A percentile compares a stretch with the other conserved stretches of the same genome.
Conservation (phyloP, 768 basidiomycete genomes). For the Mycena floridula region DNA sequence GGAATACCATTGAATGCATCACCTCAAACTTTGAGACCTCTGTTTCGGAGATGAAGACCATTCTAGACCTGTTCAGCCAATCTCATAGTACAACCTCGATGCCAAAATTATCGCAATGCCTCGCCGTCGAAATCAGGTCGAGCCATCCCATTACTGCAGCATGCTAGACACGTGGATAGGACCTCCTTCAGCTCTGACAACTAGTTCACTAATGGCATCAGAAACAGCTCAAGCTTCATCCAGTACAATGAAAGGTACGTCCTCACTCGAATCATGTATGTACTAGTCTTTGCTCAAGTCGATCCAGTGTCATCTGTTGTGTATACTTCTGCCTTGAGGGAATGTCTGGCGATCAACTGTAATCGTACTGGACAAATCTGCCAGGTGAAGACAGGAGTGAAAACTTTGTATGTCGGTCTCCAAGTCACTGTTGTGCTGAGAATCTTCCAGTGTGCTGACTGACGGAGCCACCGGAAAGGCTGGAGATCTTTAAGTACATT, state of each 20-base stretch:
- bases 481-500: conserved; percentile 80
- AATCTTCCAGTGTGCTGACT: conserved; percentile 41
- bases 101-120: neutral
- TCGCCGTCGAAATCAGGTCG: too few relatives aligned
- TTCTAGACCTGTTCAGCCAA: too few relatives aligned
- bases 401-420: conserved; percentile 62
- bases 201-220: too few relatives aligned
- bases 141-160: too few relatives aligned
- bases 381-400: conserved; percentile 80
- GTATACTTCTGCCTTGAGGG: conserved; percentile 94
- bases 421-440: conserved; percentile 1
- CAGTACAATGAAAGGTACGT: conserved; percentile 84
- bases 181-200: too few relatives aligned
- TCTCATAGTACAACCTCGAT: neutral
- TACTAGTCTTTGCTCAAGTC: neutral
- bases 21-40: too few relatives aligned
- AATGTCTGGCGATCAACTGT: conserved; percentile 87
- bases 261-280: neutral
- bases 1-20: too few relatives aligned
- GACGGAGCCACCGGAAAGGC: conserved; percentile 55
- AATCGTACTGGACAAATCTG: conserved; percentile 95
- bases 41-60: too few relatives aligned
- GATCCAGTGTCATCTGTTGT: conserved; percentile 62
- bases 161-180: too few relatives aligned
- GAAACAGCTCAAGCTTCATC: too few relatives aligned